A percentile compares a stretch with the other conserved stretches of the same genome.
phyloP scores from a whole-genome alignment of 345 rosid genomes.

The Boechera retrofracta region DNA sequence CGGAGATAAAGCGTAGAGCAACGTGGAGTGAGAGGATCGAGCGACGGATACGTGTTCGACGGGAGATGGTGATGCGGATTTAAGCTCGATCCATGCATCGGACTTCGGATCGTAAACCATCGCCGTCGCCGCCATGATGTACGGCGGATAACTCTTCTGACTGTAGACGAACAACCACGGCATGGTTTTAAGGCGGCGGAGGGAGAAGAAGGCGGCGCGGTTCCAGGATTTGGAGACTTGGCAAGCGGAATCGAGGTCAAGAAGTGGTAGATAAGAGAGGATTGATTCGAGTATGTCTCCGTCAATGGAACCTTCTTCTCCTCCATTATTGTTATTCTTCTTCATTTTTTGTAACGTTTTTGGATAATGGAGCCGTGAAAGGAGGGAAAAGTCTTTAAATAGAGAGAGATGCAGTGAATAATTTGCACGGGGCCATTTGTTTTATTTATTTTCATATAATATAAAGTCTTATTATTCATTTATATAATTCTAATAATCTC shows the following conservation, averaged over 20 bases:
- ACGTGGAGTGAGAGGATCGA: constrained; percentile 65
- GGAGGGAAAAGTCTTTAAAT: constrained; percentile 11
- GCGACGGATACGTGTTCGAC: constrained; percentile 41
- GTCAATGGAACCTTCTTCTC: constrained; percentile 36
- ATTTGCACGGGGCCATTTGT: too few relatives aligned
- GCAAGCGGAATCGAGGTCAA: constrained; percentile 62
- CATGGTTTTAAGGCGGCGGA: constrained; percentile 52
- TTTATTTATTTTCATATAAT: too few relatives aligned
- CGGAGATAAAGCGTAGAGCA: constrained; percentile 66
- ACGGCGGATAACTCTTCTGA: constrained; percentile 52
- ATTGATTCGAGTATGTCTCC: constrained; percentile 65
- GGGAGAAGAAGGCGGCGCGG: constrained; percentile 68
- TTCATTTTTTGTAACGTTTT: not conserved
- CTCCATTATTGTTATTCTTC: not conserved
- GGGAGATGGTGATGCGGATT: constrained; percentile 31
- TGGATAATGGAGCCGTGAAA: not conserved
- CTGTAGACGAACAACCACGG: constrained; percentile 76
- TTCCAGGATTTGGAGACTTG: constrained; percentile 77
- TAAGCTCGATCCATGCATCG: constrained; percentile 59
- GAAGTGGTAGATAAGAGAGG: constrained; percentile 60
- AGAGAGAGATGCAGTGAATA: too few relatives aligned
- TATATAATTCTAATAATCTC: too few relatives aligned
- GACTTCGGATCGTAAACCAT: constrained; percentile 81
- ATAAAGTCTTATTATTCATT: too few relatives aligned
- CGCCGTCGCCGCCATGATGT: constrained; percentile 37